phyloP scores from a whole-genome alignment of 495 filamentous ascomycete genomes.

The Podospora sp. region DNA sequence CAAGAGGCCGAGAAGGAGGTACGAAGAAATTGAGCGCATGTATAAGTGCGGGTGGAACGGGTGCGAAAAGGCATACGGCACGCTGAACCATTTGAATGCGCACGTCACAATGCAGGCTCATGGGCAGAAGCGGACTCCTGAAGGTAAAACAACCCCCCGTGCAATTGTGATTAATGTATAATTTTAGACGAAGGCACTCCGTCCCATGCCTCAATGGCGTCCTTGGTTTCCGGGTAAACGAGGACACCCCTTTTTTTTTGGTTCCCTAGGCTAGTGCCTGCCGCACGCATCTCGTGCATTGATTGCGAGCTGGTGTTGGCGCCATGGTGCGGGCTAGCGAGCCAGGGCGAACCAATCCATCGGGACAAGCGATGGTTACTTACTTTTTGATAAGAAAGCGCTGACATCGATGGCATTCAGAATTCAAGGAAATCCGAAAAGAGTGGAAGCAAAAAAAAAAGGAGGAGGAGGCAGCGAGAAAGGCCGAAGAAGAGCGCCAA shows the following conservation, averaged over 20 bases:
- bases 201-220: neutral
- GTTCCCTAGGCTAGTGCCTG: conserved; percentile 26
- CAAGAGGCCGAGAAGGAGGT: conserved; percentile 90
- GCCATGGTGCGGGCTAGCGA: conserved; percentile 23
- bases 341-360: conserved; percentile 22
- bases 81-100: conserved; percentile 93
- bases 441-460: conserved; percentile 99
- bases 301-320: conserved; percentile 17
- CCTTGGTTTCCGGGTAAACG: conserved; percentile 15
- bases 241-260: conserved; percentile 14
- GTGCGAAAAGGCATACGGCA: conserved; percentile 97
- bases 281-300: conserved; percentile 18
- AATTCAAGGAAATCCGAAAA: conserved; percentile 99
- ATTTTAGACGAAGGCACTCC: neutral
- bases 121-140: conserved; percentile 87
- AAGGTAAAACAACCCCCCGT: conserved; percentile 67
- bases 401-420: conserved; percentile 54
- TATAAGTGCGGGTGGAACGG: conserved; percentile 99
- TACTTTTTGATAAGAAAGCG: neutral
- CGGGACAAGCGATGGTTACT: conserved; percentile 7
- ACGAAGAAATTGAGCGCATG: conserved; percentile 99
- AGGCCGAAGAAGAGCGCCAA: conserved; percentile 86
- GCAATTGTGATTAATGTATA: too few species aligned
- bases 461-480: conserved; percentile 90
- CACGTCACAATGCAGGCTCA: conserved; percentile 99